Conservation (phyloP, 2,329 filamentous ascomycete species). For the Penicillium italicum region DNA sequence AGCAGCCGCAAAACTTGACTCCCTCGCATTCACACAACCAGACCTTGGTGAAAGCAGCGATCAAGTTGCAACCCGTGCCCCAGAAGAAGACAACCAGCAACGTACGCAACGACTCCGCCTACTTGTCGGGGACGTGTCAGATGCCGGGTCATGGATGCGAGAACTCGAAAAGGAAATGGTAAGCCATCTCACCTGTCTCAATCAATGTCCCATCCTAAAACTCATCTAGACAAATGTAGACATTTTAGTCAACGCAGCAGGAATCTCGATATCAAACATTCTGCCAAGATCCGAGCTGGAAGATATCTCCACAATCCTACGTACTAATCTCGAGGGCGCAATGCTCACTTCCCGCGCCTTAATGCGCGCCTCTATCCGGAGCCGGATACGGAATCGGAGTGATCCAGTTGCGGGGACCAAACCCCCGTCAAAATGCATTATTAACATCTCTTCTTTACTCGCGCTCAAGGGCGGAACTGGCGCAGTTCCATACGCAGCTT, state of each 20-base stretch:
- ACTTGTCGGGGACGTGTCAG: conserved; percentile 39
- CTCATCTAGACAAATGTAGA: conserved; percentile 39
- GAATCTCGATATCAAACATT: conserved; percentile 63
- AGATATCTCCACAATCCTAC: conserved; percentile 57
- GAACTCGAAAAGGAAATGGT: conserved; percentile 42
- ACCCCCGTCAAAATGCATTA: conserved; percentile 63
- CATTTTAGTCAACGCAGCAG: conserved; percentile 77
- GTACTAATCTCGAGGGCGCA: conserved; percentile 62
- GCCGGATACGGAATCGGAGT: conserved; percentile 24
- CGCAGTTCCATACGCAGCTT: conserved; percentile 70
- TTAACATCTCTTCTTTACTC: conserved; percentile 77
- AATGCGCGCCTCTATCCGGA: conserved; percentile 35
- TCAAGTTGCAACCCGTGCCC: conserved; percentile 18
- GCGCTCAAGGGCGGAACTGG: conserved; percentile 66
- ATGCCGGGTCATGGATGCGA: conserved; percentile 32
- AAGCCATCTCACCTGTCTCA: neutral
- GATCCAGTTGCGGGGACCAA: conserved; percentile 47
- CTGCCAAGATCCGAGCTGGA: conserved; percentile 54
- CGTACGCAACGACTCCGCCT: conserved; percentile 23
- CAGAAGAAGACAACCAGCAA: conserved; percentile 17
- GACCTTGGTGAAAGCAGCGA: neutral
- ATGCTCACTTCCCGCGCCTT: conserved; percentile 41
- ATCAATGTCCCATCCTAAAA: neutral
- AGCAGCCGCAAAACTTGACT: conserved; percentile 32
- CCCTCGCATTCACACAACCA: neutral